Conservation (phyloP, 2,329 filamentous ascomycete genomes). For the Ustulina deusta region DNA sequence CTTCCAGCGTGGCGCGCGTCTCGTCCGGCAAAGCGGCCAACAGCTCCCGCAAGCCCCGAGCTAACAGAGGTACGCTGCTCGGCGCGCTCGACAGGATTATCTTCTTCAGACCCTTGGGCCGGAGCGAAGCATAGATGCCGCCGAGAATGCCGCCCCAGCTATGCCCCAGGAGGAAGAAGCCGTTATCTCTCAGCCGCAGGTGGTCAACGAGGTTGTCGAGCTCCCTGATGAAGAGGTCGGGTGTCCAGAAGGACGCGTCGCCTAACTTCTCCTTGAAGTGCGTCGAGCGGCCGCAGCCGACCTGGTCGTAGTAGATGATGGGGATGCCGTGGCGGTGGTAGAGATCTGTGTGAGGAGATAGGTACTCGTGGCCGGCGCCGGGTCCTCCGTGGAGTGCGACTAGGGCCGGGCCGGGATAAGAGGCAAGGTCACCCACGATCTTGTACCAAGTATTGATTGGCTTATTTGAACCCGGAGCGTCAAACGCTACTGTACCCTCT, state of each 20-base stretch:
- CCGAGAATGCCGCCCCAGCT: not conserved
- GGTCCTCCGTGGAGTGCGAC: not conserved
- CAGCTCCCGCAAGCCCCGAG: not conserved
- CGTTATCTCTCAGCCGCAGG: no score
- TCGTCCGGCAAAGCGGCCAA: not conserved
- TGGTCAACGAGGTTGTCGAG: no score
- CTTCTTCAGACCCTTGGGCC: not conserved
- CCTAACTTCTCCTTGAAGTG: no score
- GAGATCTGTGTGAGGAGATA: not conserved
- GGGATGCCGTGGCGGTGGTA: not conserved
- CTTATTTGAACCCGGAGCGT: not conserved
- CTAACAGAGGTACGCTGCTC: not conserved
- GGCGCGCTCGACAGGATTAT: not conserved
- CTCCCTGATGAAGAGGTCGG: no score
- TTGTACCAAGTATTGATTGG: slow-evolving; percentile 20
- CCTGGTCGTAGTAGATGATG: no score
- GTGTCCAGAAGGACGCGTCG: no score
- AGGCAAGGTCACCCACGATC: not conserved
- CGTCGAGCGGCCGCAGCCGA: no score
- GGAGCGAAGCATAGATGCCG: not conserved
- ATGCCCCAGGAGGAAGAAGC: not conserved
- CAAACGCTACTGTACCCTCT: slow-evolving; percentile 2
- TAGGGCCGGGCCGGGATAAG: not conserved
- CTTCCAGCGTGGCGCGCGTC: not conserved
- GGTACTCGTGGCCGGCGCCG: not conserved